Conservation (phyloP, 1,139 yeast genomes). For the Sugiyamaella novakii region DNA sequence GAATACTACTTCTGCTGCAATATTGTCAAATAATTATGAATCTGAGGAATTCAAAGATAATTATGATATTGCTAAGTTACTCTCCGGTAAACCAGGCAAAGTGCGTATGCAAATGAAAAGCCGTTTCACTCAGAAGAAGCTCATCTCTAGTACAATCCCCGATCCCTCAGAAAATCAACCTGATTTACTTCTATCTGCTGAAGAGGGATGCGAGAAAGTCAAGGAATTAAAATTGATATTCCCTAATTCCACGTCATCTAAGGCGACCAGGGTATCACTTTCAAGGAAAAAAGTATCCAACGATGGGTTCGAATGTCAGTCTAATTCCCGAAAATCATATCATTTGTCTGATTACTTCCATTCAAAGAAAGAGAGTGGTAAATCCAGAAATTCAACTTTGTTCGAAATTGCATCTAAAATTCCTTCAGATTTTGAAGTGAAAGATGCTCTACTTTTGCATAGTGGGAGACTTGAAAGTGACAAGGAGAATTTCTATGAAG, state of each 20-base stretch:
- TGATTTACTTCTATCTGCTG: constrained; percentile 12
- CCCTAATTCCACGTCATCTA: constrained; percentile 12
- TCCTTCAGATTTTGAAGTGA: constrained; percentile 15
- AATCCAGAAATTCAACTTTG: background rate
- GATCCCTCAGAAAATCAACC: background rate
- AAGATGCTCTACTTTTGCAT: constrained; percentile 11
- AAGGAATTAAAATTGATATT: constrained; percentile 16
- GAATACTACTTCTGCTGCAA: background rate
- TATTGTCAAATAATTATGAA: background rate
- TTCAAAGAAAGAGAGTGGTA: background rate
- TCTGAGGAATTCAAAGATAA: background rate
- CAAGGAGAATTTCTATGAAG: constrained; percentile 4
- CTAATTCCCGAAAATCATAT: background rate
- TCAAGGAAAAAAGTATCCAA: background rate
- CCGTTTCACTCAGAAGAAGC: background rate
- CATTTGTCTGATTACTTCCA: background rate
- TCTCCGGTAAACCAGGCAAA: constrained; percentile 24
- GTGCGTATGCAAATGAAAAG: background rate
- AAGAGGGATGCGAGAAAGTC: constrained; percentile 14
- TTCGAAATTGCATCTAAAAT: constrained; percentile 13
- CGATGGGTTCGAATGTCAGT: background rate
- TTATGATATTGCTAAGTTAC: background rate
- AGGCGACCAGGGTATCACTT: background rate
- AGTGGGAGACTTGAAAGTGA: constrained; percentile 1
- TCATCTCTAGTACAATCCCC: background rate